A percentile compares a stretch with the other conserved stretches of the same genome.
Conservation (phyloP, 768 basidiomycete genomes). For the Leccinum rimulosum region DNA sequence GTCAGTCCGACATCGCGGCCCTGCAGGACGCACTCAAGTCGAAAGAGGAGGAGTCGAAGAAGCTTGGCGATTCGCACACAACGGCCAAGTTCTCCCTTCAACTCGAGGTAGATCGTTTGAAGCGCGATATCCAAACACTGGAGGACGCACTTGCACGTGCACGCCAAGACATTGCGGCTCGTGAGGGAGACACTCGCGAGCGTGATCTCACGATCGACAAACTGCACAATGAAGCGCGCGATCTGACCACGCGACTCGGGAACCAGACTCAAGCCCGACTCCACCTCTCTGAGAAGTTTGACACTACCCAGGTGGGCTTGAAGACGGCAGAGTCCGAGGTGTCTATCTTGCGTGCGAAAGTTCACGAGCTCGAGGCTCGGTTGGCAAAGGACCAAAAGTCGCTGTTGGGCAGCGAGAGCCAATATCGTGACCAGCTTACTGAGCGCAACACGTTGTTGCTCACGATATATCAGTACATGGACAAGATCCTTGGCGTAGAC, state of each 20-base stretch:
- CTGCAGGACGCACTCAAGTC: constrained; percentile 71
- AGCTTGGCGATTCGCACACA: constrained; percentile 80
- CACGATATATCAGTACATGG: constrained; percentile 93
- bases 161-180: constrained; percentile 64
- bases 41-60: constrained; percentile 73
- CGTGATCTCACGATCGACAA: constrained; percentile 72
- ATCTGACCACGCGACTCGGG: constrained; percentile 75
- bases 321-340: constrained; percentile 71
- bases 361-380: constrained; percentile 74
- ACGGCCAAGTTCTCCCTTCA: constrained; percentile 84
- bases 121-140: constrained; percentile 76
- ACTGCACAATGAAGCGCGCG: constrained; percentile 76
- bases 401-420: constrained; percentile 65
- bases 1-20: constrained; percentile 71
- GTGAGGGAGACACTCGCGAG: constrained; percentile 63
- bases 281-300: constrained; percentile 89
- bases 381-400: constrained; percentile 80
- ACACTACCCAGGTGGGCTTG: constrained; percentile 57
- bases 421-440: constrained; percentile 89
- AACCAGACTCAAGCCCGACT: constrained; percentile 85
- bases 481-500: constrained; percentile 88
- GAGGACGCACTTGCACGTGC: constrained; percentile 77
- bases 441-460: constrained; percentile 90
- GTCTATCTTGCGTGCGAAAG: constrained; percentile 52
- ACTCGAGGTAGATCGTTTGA: constrained; percentile 83